Evolutionary conservation across 1,139 yeast genomes (phyloP), one percentile per base, ranked within the genome.

Genomic region (Diutina neorugosa): DNA sequence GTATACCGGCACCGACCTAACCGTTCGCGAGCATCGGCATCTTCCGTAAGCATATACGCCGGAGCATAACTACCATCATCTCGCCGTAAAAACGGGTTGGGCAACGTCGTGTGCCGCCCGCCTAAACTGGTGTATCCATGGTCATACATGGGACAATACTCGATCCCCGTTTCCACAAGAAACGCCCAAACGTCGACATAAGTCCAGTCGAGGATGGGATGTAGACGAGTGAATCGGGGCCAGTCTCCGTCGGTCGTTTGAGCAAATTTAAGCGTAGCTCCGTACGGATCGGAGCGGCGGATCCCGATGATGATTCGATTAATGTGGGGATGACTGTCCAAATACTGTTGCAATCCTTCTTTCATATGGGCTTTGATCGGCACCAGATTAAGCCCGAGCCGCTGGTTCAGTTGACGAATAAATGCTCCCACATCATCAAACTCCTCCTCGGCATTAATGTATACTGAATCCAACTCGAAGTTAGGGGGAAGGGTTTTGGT

Each of bases 151-250:
- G 61, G 55, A 62, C 96, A 89, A 65, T 89, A 89, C 1, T 73
- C 71, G 21, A 84, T 68, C 34, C 73, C 62, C 50, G 80, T 66
- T 2, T 70, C 74, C 42, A 78, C 63, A 54, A 86, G 69, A 58
- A 80, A 78, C 59, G 78, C 83, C 96, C 96, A 89, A 3, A 89
- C 74, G 55, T 88, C 88, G 27, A 75, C 77, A 60, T 86, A 87
- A 49, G 77, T 77, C 96, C 96, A 89, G 53, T 86, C 85, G 52
- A 89, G 71, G 12, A 89, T 84, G 0, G 96, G 96, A 61, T 88
- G 93, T 9, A 88, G 73, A 51, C 96, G 69, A 58, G 82, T 66
- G 63, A 89, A 89, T 43, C 71, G 69, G n/a, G 96, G 96, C 96
- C 96, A 89, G 53, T 88, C 81, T 57, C 81, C 84, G 63, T 89